Conservation (phyloP, 2,329 filamentous ascomycete genomes). For the Penicillium sp. region DNA sequence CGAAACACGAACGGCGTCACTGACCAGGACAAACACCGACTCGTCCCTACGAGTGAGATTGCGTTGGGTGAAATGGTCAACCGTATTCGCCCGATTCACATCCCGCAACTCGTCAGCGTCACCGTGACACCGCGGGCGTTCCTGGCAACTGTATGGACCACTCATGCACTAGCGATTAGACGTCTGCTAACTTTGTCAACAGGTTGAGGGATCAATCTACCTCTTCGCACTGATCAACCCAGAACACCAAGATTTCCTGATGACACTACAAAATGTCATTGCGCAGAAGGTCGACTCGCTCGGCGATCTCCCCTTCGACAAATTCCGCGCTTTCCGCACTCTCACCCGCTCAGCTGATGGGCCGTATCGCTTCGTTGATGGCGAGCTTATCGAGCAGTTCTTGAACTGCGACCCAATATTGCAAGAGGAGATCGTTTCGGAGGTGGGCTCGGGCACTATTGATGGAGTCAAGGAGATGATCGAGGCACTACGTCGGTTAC, state of each 20-base stretch:
- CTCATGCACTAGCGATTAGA: background rate
- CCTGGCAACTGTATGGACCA: constrained; percentile 70
- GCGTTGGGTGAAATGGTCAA: constrained; percentile 93
- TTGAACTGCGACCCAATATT: constrained; percentile 64
- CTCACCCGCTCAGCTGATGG: constrained; percentile 67
- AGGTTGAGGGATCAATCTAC: constrained; percentile 90
- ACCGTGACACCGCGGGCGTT: constrained; percentile 79
- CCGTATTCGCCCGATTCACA: constrained; percentile 70
- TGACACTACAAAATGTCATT: constrained; percentile 73
- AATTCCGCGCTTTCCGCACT: constrained; percentile 79
- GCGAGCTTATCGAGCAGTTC: constrained; percentile 84
- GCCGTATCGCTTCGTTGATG: constrained; percentile 86
- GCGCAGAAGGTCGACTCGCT: constrained; percentile 64
- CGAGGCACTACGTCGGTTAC: constrained; percentile 54
- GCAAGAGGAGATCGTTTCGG: constrained; percentile 54
- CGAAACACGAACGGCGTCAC: constrained; percentile 71
- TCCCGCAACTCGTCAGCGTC: constrained; percentile 62
- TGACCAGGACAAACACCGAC: constrained; percentile 65
- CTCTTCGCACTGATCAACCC: constrained; percentile 78
- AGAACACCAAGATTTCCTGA: constrained; percentile 71
- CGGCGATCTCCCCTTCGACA: constrained; percentile 71
- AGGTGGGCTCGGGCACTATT: constrained; percentile 53
- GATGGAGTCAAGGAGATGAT: constrained; percentile 61
- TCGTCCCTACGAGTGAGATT: constrained; percentile 77
- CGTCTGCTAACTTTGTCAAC: constrained; percentile 6